Evolutionary conservation across 2,329 filamentous ascomycete species (phyloP).

Genomic region (Pyrenophora tritici-repentis): DNA sequence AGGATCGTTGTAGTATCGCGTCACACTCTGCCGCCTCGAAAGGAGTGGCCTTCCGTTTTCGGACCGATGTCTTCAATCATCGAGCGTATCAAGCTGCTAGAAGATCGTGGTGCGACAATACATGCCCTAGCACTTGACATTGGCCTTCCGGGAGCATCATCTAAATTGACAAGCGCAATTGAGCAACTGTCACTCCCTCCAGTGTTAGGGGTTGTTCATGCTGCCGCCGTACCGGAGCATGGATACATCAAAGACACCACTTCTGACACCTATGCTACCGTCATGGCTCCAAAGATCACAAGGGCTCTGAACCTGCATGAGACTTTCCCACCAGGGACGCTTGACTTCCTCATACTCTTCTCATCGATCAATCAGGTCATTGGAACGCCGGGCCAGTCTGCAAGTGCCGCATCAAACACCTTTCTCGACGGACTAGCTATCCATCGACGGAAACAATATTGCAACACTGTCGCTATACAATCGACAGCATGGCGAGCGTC

Average conservation of each 20-base stretch:
- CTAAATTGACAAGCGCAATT: conserved; percentile 13
- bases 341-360: conserved; percentile 38
- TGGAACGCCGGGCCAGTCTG: conserved; percentile 29
- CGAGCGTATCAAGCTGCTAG: conserved; percentile 21
- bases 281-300: conserved; percentile 41
- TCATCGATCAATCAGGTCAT: conserved; percentile 34
- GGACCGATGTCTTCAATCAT: conserved; percentile 17
- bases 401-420: conserved; percentile 38
- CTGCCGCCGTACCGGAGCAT: conserved; percentile 48
- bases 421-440: conserved; percentile 38
- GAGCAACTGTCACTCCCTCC: conserved; percentile 46
- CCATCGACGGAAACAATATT: conserved; percentile 39
- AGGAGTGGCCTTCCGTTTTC: conserved; percentile 30
- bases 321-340: conserved; percentile 29
- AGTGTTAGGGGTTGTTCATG: conserved; percentile 51
- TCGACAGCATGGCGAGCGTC: conserved; percentile 51
- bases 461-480: conserved; percentile 51
- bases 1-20: conserved; percentile 51
- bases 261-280: conserved; percentile 32
- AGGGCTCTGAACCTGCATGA: conserved; percentile 36
- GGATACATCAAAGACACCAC: conserved; percentile 44
- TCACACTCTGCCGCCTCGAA: conserved; percentile 44
- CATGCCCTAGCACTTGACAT: conserved; percentile 48
- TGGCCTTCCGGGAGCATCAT: conserved; percentile 28
- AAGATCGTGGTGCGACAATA: conserved; percentile 38